Evolutionary conservation across 169 alveolate genomes (phyloP).

Genomic region (Pseudocohnilembus persalinus): DNA sequence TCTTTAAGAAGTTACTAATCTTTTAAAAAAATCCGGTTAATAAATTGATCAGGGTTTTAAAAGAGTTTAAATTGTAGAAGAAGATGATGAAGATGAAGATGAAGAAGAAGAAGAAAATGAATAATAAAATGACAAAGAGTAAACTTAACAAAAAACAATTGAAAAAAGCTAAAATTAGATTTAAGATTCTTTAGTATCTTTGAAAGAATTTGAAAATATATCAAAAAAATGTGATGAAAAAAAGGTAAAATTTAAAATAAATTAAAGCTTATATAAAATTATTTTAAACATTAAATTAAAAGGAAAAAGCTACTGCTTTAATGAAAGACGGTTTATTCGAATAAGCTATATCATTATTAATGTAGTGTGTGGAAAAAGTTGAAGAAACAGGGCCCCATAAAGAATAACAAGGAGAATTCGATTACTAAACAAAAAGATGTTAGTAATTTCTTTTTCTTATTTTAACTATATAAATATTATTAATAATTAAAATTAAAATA

Average conservation of each 20-base stretch:
- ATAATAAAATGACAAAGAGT: constrained; percentile 9
- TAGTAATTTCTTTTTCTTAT: neutral
- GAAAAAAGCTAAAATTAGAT: neutral
- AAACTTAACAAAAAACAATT: neutral
- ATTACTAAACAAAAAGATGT: constrained; percentile 26
- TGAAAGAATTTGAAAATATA: constrained; percentile 22
- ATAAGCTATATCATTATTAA: constrained; percentile 35
- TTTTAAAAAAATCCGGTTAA: constrained; percentile 21
- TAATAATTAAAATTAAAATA: constrained; percentile 21
- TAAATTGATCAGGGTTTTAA: constrained; percentile 22
- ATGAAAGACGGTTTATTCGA: constrained; percentile 53
- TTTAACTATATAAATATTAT: constrained; percentile 1
- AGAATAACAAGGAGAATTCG: constrained; percentile 13
- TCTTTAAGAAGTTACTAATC: constrained; percentile 55
- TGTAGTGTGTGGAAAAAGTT: constrained; percentile 19
- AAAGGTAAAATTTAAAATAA: neutral
- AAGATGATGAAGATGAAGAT: constrained; percentile 75
- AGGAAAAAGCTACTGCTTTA: constrained; percentile 26
- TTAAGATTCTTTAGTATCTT: neutral
- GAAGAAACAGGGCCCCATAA: neutral
- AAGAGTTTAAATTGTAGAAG: constrained; percentile 76
- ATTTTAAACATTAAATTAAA: constrained; percentile 11
- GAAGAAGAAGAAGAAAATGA: constrained; percentile 32
- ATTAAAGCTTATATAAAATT: neutral
- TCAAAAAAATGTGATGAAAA: constrained; percentile 1